Conservation (phyloP, 2,329 filamentous ascomycete species). For the Periconia macrospinosa region DNA sequence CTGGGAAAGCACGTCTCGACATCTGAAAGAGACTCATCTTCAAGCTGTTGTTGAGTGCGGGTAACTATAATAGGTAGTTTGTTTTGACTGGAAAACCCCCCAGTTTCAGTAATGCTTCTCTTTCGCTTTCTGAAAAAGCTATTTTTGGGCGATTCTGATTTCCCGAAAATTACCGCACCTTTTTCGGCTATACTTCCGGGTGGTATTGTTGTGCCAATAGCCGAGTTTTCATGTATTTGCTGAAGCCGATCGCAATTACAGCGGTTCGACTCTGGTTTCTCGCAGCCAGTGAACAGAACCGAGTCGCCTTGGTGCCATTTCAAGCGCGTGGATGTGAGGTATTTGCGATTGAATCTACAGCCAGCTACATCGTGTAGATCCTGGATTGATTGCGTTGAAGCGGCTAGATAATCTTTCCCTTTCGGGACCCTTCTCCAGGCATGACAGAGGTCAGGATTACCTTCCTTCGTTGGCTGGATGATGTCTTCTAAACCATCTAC, state of each 20-base stretch:
- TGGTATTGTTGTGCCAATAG: slow-evolving; percentile 1
- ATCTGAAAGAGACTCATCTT: no score
- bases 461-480: slow-evolving; percentile 6
- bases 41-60: no score
- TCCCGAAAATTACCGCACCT: slow-evolving; percentile 20
- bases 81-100: no score
- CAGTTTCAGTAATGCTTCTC: no score
- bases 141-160: neutral
- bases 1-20: no score
- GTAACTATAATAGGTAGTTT: no score
- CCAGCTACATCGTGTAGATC: slow-evolving; percentile 18
- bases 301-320: slow-evolving; percentile 19
- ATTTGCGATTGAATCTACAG: slow-evolving; percentile 10
- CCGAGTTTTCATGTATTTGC: slow-evolving; percentile 11
- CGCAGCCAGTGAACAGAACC: slow-evolving; percentile 10
- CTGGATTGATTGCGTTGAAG: slow-evolving; percentile 9
- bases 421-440: slow-evolving; percentile 12
- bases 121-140: no score
- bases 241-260: slow-evolving; percentile 16
- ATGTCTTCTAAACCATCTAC: slow-evolving; percentile 21
- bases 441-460: slow-evolving; percentile 7
- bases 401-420: slow-evolving; percentile 16
- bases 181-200: slow-evolving; percentile 9
- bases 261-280: neutral
- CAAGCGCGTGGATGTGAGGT: slow-evolving; percentile 13